Base-by-base conservation (phyloP, 495 filamentous ascomycete species). In the Rusavskia elegans region DNA sequence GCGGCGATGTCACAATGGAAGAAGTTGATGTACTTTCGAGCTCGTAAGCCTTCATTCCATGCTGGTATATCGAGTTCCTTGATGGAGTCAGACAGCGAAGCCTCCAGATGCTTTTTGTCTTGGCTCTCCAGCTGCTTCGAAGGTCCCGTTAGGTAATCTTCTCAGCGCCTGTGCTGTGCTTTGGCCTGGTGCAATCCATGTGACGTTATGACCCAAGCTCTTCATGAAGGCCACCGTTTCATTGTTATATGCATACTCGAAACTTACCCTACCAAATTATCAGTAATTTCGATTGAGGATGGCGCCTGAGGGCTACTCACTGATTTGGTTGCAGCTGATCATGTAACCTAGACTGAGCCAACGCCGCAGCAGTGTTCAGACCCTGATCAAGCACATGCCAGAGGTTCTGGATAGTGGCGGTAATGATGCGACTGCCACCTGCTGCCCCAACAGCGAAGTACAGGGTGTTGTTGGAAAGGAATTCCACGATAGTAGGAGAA, bases 391-490 rank as follows among this genome's bases (percentile, higher is more conserved):
- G 69, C 5, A 85, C 70, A 59, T 87, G 73, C 59, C 82, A 82
- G 21, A 89, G 73, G 50, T 78, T 80, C 64, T 92, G 86, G 42
- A 88, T 74, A 0, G 84, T 90, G 0, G 85, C 70, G 0, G 86
- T 93, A 65, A 90, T 89, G 63, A 95, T 96, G 5, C 85, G 75
- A n/a, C 80, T 85, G 7, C 89, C 89, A 21, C 89, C 89, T 0
- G 89, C 88, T 0, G 86, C 79, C 1, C 86, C 89, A 16, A 84
- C 77, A 17, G 80, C 69, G 54, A 86, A 72, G 57, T 83, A 85
- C 3, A 93, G 63, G 3, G 72, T 74, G 3, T 78, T 75, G 59
- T 89, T 80, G 20, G 75, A 61, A 21, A 53, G 41, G 30, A 75
- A 71, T 51, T 84, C 82, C 37, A 83, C 82, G 29, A 95, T 90